Percentiles rank a stretch among this genome's conserved stretches.
Conservation (phyloP, 2,329 filamentous ascomycete species). For the Davidsoniella eucalypti region DNA sequence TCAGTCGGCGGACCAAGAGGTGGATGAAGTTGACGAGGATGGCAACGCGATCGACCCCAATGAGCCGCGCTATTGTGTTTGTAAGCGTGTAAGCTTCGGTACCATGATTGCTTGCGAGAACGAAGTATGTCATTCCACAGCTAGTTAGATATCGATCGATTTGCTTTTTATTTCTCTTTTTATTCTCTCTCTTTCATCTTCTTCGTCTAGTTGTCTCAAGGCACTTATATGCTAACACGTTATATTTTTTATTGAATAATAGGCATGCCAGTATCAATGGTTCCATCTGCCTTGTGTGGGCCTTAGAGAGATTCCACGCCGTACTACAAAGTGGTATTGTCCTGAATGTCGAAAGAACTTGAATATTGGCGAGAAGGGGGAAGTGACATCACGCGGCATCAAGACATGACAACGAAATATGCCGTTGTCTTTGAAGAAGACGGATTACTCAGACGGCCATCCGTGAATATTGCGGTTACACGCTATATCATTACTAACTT, state of each 20-base stretch:
- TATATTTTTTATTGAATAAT: conserved; percentile 4
- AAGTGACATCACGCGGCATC: conserved; percentile 42
- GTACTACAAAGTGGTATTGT: conserved; percentile 73
- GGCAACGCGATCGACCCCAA: conserved; percentile 56
- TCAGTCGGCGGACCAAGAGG: conserved; percentile 28
- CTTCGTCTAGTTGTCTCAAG: not conserved
- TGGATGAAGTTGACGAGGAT: conserved; percentile 48
- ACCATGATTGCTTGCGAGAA: conserved; percentile 77
- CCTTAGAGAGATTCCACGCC: conserved; percentile 48
- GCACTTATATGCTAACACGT: conserved; percentile 12
- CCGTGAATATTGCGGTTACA: not conserved
- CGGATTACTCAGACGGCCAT: not conserved
- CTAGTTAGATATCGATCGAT: not conserved
- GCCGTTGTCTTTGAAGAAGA: too few species aligned
- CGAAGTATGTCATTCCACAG: conserved; percentile 38
- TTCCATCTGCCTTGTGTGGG: conserved; percentile 69
- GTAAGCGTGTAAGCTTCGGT: conserved; percentile 65
- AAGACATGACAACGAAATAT: conserved; percentile 22
- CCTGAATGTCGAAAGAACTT: conserved; percentile 52
- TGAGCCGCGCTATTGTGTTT: conserved; percentile 62
- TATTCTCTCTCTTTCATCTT: not conserved
- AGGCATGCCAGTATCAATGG: conserved; percentile 67
- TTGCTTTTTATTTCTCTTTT: conserved; percentile 8
- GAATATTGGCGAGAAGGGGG: conserved; percentile 46
- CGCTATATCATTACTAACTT: not conserved